These are phyloP conservation scores for Chondrus crispus DNA, from an alignment of 23 red algal species.

Conservation along the genomic window DNA sequence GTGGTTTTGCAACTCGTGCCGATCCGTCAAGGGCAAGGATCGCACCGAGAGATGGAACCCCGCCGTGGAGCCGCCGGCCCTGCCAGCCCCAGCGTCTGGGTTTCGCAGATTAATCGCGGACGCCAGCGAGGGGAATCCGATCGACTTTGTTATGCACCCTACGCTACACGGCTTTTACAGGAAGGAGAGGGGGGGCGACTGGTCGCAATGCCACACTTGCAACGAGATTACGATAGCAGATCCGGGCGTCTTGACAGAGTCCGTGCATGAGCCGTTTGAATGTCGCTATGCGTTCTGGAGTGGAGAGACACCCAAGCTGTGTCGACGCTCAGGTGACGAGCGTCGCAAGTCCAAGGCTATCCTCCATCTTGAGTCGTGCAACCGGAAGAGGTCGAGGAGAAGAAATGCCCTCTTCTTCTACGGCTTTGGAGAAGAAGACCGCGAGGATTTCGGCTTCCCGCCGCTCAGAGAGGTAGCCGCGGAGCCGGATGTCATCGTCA, in stretches of 20 bases:
- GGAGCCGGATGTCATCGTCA: background rate
- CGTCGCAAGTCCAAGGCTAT: background rate
- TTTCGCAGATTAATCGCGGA: slow-evolving; percentile 34
- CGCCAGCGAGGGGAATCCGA: slow-evolving; percentile 46
- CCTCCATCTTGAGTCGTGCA: background rate
- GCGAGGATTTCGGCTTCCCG: slow-evolving; percentile 1
- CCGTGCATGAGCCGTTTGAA: slow-evolving; percentile 45
- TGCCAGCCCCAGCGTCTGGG: slow-evolving; percentile 1
- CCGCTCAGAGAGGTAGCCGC: background rate
- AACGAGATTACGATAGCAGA: background rate
- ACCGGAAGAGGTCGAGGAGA: background rate
- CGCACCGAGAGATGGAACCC: background rate
- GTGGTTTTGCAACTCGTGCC: slow-evolving; percentile 47
- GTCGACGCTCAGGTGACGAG: background rate
- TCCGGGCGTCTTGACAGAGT: slow-evolving; percentile 30
- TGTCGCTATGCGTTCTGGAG: slow-evolving; percentile 38
- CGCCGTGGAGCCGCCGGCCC: background rate
- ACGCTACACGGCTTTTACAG: slow-evolving; percentile 6
- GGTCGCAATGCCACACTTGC: slow-evolving; percentile 37
- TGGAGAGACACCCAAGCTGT: too few relatives aligned
- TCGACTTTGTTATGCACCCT: slow-evolving; percentile 45
- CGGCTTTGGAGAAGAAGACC: slow-evolving; percentile 26
- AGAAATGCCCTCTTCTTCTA: slow-evolving; percentile 47
- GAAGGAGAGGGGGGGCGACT: slow-evolving; percentile 31
- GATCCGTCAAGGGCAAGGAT: background rate